Percentiles rank a stretch among this genome's conserved stretches.
Conservation (phyloP, 129 eudicot species). For the Silybum marianum region DNA sequence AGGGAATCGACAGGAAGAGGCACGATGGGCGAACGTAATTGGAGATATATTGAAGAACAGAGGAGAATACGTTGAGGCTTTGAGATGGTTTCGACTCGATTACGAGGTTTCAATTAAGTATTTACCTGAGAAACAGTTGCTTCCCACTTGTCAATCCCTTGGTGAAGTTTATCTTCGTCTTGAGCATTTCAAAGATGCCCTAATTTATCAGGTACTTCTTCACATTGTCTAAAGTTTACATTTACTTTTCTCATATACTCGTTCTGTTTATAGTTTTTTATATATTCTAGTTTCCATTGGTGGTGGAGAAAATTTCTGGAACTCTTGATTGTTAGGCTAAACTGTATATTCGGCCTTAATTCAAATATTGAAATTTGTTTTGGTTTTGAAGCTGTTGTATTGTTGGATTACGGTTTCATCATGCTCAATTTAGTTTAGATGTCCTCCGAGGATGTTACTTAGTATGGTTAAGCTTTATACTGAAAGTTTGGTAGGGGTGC, state of each 20-base stretch:
- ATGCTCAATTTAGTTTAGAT: background rate
- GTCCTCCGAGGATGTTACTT: background rate
- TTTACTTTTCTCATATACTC: background rate
- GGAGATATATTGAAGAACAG: slow-evolving; percentile 79
- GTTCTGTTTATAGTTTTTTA: background rate
- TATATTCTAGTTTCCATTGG: background rate
- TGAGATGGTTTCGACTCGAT: slow-evolving; percentile 86
- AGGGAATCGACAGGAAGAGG: slow-evolving; percentile 81
- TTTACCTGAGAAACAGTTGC: slow-evolving; percentile 69
- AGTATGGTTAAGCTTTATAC: background rate
- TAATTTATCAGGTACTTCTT: slow-evolving; percentile 62
- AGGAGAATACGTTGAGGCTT: slow-evolving; percentile 85
- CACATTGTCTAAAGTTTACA: background rate
- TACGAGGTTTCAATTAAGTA: slow-evolving; percentile 64
- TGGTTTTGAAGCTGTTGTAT: background rate
- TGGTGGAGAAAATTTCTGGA: background rate
- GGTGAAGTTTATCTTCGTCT: slow-evolving; percentile 89
- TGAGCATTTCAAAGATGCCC: slow-evolving; percentile 58
- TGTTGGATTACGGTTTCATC: background rate
- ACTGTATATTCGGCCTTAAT: background rate
- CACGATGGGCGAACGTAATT: slow-evolving; percentile 92
- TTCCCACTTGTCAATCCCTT: slow-evolving; percentile 89
- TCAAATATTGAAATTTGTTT: background rate
- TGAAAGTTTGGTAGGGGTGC: background rate
- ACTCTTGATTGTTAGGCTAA: background rate